Conservation (phyloP, 2,329 filamentous ascomycete species). For the Xylariaceae sp. region DNA sequence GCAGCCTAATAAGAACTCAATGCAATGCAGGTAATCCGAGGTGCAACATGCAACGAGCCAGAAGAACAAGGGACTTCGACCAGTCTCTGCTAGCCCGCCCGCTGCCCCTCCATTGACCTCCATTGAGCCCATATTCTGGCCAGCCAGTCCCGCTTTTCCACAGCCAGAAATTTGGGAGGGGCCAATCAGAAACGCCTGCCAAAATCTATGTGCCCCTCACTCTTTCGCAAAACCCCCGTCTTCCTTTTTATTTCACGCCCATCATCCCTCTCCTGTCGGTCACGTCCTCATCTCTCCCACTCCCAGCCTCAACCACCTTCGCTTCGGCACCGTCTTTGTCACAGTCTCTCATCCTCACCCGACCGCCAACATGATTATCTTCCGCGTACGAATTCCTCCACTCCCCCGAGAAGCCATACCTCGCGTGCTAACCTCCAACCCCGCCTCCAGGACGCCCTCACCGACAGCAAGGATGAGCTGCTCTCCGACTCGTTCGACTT, state of each 20-base stretch:
- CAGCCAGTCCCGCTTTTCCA: constrained; percentile 21
- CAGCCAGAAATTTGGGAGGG: constrained; percentile 30
- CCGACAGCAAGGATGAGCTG: constrained; percentile 75
- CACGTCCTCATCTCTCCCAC: constrained; percentile 12
- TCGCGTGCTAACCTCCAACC: neutral
- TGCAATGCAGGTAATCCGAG: too few relatives aligned
- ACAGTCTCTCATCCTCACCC: constrained; percentile 16
- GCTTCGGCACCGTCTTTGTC: constrained; percentile 14
- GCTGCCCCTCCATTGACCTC: constrained; percentile 4
- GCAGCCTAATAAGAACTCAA: too few relatives aligned
- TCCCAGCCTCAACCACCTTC: constrained; percentile 15
- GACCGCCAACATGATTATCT: constrained; percentile 68
- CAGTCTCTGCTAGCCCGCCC: neutral
- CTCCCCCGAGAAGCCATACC: neutral
- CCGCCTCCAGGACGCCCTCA: constrained; percentile 72
- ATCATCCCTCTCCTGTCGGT: constrained; percentile 24
- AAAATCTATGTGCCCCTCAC: constrained; percentile 30
- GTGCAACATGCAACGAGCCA: too few relatives aligned
- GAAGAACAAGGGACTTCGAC: too few relatives aligned
- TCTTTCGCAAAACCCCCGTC: constrained; percentile 26
- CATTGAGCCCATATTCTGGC: constrained; percentile 2
- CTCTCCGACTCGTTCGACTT: constrained; percentile 92
- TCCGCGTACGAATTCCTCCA: constrained; percentile 52
- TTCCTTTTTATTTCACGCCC: constrained; percentile 29
- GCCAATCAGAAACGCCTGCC: constrained; percentile 12